A percentile compares a stretch with the other conserved stretches of the same genome.
Conservation (phyloP, 2,329 filamentous ascomycete genomes). For the Xylaria arbuscula region DNA sequence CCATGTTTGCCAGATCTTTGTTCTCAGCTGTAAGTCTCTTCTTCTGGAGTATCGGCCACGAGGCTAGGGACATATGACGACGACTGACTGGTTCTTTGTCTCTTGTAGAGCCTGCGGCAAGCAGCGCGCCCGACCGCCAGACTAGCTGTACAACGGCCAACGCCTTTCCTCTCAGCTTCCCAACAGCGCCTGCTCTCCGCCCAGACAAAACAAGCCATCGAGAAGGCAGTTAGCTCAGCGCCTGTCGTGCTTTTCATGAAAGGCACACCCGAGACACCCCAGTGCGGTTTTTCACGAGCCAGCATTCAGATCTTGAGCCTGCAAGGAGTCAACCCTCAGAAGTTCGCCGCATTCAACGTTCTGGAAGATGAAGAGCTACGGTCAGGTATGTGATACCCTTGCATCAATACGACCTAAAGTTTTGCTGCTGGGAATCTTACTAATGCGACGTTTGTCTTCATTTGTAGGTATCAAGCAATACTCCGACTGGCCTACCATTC, state of each 20-base stretch:
- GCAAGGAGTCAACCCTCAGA: constrained; percentile 92
- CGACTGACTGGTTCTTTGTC: constrained; percentile 4
- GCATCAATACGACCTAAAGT: background rate
- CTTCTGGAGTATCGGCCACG: background rate
- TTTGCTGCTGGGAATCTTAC: constrained; percentile 1
- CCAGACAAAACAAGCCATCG: constrained; percentile 83
- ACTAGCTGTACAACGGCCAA: constrained; percentile 40
- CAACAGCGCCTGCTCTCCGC: constrained; percentile 79
- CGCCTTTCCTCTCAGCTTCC: constrained; percentile 49
- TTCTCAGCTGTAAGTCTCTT: constrained; percentile 42
- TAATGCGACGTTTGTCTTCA: constrained; percentile 14
- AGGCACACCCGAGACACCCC: constrained; percentile 93
- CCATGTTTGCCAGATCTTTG: constrained; percentile 44
- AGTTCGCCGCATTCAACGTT: constrained; percentile 99
- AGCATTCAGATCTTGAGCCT: constrained; percentile 94
- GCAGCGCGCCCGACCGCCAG: constrained; percentile 53
- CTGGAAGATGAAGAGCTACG: constrained; percentile 90
- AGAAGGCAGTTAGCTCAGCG: constrained; percentile 86
- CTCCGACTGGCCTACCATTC: constrained; percentile 98
- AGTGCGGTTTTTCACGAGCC: constrained; percentile 96
- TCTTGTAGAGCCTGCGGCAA: constrained; percentile 57
- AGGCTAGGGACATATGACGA: background rate
- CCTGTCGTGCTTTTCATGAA: constrained; percentile 99
- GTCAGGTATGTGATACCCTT: constrained; percentile 68
- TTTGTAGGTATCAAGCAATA: constrained; percentile 93